Evolutionary conservation across 805 yeast species (phyloP), one percentile per base, ranked within the genome.

Genomic region (Yarrowia hollandica): DNA sequence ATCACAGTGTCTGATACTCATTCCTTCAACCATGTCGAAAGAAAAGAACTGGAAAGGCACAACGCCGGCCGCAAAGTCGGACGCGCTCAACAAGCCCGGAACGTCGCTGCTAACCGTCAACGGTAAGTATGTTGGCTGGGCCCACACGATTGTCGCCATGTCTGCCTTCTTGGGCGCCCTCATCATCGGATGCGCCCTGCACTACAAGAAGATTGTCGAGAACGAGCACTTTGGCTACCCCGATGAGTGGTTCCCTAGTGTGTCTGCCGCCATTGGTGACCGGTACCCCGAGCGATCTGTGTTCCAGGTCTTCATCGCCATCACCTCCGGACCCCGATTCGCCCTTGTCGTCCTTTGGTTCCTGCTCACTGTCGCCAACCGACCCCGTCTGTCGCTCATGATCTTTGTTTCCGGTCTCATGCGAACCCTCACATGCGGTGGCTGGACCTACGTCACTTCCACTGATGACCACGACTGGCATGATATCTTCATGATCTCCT

Each of bases 181-280:
- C 21, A 68, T 78, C 0, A 83, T 88, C 25, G 97, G 96, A 0
- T 82, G 82, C 62, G 77, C 77, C 56, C 77, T 92, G 22, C 99
- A 92, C 72, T 94, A 84, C 73, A 75, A 86, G 62, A 90, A 94
- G 70, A 94, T 94, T 69, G 96, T 94, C 10, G 78, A 83, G 67
- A 94, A 94, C 70, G 87, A 91, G 48, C 82, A 82, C 63, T 91
- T 77, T 69, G 95, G 96, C 0, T 94, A 90, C 69, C 99, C 99
- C 2, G 94, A 91, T 61, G 99, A 94, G 72, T 94, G 99, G 98
- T 92, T 94, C 69, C 99, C 99, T 1, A 86, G 95, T 67, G 99
- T 94, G 1, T 86, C 96, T 33, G 98, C 99, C 0, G 82, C 99
- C 1, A 94, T 94, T 69, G 99, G 99, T 42, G 99, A 94, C 70